Evolutionary conservation across 129 eudicot genomes (phyloP).

Genomic region (Apium graveolens): DNA sequence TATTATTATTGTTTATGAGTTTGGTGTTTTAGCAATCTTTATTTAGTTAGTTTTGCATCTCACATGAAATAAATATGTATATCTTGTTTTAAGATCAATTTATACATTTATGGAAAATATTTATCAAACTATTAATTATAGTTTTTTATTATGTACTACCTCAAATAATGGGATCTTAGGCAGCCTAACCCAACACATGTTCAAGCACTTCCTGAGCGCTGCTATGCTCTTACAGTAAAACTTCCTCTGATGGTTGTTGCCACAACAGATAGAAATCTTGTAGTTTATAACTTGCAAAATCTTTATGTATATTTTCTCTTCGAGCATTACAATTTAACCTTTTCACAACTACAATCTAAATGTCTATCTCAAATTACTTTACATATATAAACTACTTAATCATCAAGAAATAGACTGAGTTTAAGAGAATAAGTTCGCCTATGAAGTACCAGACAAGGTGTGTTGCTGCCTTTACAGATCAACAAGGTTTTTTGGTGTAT

Average conservation of each 20-base stretch:
- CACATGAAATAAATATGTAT: background rate
- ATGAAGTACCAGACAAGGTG: constrained; percentile 94
- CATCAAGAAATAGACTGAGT: constrained; percentile 49
- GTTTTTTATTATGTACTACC: background rate
- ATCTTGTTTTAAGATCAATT: background rate
- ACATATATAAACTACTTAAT: background rate
- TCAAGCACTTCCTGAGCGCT: constrained; percentile 85
- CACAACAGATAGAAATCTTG: constrained; percentile 78
- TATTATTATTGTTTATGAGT: background rate
- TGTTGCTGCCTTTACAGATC: constrained; percentile 93
- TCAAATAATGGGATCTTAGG: constrained; percentile 90
- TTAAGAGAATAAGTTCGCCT: constrained; percentile 73
- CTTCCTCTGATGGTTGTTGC: constrained; percentile 93
- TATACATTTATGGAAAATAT: background rate
- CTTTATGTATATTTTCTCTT: constrained; percentile 55
- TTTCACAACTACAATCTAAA: background rate
- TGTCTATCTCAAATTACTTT: background rate
- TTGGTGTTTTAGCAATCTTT: background rate
- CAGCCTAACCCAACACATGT: constrained; percentile 71
- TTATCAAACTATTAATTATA: background rate
- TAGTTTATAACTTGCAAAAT: constrained; percentile 71
- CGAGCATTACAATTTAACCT: background rate
- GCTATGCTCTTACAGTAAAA: constrained; percentile 74
- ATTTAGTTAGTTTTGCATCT: background rate
- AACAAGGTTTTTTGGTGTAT: constrained; percentile 88